Evolutionary conservation across 2,329 filamentous ascomycete species (phyloP), one percentile per base, ranked within the genome.

Genomic region (Ophiostoma himal-ulmi): DNA sequence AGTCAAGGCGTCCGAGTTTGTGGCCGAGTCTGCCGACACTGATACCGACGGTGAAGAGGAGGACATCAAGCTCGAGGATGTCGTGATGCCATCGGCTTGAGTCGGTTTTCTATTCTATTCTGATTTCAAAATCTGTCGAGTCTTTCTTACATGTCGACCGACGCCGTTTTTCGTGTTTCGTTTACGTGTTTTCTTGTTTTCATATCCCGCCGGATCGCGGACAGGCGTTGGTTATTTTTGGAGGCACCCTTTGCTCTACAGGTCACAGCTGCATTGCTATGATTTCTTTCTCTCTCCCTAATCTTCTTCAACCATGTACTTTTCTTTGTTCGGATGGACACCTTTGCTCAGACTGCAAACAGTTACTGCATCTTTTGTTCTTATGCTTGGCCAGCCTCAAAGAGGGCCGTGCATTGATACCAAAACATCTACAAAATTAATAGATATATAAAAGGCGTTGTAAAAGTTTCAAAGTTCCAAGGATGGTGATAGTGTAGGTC

Each of bases 41-140:
- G 91, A 91, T 54, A 88, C 84, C 11, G 84, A 85, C 36, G 88
- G 89, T 30, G 86, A 88, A 30, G 84, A 65, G 20, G 62, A 65
- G 62, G 62, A 65, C 20, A 39, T 65, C 20, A 65, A 89, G 78
- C 93, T 95, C 86, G 91, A 94, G 79, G 91, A 93, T 78, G 90
- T 94, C n/a, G 75, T 85, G 57, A 76, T 74, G 34, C 52, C 68
- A 22, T 48, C 68, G 6, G 67, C 67, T 13, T 41, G 6, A 52
- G 30, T 67, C 5, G 41, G 7, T 20, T 22, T 67, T 67, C 8
- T 20, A n/a, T 36, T 60, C 36, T 64, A 5, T 52, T 48, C 20
- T 30, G 7, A 10, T 57, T 30, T 60, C 4, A 30, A 30, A 30
- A 30, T 30, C 30, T 30, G 30, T 30, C 4, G 30, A 30, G 30